phyloP scores from a whole-genome alignment of 2,329 filamentous ascomycete genomes.

The Aspergillus viridinutans region DNA sequence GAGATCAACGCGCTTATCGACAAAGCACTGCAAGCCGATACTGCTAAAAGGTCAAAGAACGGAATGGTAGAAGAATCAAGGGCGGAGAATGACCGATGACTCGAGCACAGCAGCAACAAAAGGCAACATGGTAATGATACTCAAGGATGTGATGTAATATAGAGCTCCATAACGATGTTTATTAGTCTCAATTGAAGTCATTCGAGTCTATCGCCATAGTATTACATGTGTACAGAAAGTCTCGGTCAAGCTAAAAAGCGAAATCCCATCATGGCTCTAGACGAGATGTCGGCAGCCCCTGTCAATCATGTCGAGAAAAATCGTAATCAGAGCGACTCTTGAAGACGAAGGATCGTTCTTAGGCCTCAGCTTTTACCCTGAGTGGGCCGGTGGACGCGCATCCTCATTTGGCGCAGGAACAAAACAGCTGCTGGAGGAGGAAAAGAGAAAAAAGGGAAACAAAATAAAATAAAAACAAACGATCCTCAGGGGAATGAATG shows the following conservation, averaged over 20 bases:
- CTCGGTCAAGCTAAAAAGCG: too few relatives aligned
- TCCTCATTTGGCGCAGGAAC: not conserved
- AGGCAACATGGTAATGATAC: not conserved
- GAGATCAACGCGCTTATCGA: conserved; percentile 73
- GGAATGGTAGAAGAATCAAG: conserved; percentile 79
- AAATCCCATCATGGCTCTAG: too few relatives aligned
- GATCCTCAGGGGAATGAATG: not conserved
- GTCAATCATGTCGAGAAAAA: not conserved
- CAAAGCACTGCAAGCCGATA: conserved; percentile 69
- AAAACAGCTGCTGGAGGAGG: too few relatives aligned
- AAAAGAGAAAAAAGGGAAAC: not conserved
- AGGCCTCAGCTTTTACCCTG: not conserved
- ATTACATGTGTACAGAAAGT: not conserved
- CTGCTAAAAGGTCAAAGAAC: conserved; percentile 56
- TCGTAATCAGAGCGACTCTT: not conserved
- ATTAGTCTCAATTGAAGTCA: not conserved
- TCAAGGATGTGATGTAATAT: conserved; percentile 1
- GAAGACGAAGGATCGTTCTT: not conserved
- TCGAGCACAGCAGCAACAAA: too few relatives aligned
- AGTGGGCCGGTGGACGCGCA: not conserved
- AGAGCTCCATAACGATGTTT: not conserved
- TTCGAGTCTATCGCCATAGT: not conserved
- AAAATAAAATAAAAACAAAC: not conserved
- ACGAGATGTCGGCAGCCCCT: not conserved
- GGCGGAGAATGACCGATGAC: conserved; percentile 76